Base-by-base conservation (phyloP, 495 filamentous ascomycete genomes). In the Tuber magnatum region DNA sequence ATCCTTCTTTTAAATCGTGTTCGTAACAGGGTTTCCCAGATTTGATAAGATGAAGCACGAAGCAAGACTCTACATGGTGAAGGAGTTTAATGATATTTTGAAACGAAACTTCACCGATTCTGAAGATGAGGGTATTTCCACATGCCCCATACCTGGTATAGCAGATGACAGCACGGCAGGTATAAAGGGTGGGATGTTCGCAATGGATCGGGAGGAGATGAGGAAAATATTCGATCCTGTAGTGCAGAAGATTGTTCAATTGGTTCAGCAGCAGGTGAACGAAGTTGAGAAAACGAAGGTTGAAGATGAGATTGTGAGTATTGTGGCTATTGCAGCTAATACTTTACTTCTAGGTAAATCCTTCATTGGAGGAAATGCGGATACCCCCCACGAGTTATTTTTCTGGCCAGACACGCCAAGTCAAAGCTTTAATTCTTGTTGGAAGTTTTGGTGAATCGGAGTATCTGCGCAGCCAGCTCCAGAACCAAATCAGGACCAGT, bases 21-120 rank as follows among this genome's bases (percentile, higher is more conserved):
- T 5, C 20, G 12, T 43, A 35, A 72, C 32, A 40, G 24, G 16
- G 42, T 40, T 38, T 72, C 7, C 7, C n/a, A 79, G 74, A 41
- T 80, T 71, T 84, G 85, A 73, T 87, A 91, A 75, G 86, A 89
- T 74, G 86, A 88, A 85, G 81, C 77, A 84, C n/a, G 73, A 86
- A 82, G 88, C 84, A 32, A 92, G 90, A 88, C 88, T 90, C 80
- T 91, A 91, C 88, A 91, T 89, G n/a, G 83, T 92, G 68, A 85
- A 84, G 77, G 88, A 87, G 74, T 91, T 86, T 79, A 88, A 88
- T 74, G 86, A 91, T 76, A 89, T 88, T 74, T 87, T 91, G 9
- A 91, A 91, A 81, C 87, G 87, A 3, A 92, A 90, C 74, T 93
- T 92, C 79, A 89, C 89, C 79, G 90, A 91, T 80, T 89, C 92